phyloP scores from a whole-genome alignment of 225 moss, liverwort and hornwort species.

The Rhytidiadelphus loreus region DNA sequence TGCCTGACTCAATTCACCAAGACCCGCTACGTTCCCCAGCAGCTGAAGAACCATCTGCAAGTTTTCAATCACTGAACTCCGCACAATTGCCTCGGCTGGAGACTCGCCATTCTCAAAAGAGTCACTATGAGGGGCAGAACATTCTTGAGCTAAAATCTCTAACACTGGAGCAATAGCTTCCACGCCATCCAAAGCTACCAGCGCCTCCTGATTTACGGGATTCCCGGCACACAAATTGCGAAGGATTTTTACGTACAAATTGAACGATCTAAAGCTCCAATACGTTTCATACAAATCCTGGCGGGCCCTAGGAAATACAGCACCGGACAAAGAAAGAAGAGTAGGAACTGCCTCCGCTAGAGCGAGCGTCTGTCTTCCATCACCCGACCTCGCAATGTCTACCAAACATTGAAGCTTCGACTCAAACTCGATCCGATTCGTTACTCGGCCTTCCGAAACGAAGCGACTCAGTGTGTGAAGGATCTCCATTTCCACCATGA shows the following conservation, averaged over 20 bases:
- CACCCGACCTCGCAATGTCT: conserved; percentile 30
- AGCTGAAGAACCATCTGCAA: conserved; percentile 67
- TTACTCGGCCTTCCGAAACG: background rate
- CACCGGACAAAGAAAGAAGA: conserved; percentile 20
- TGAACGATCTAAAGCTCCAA: conserved; percentile 4
- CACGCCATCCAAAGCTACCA: conserved; percentile 30
- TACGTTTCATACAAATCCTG: background rate
- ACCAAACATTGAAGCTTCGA: conserved; percentile 26
- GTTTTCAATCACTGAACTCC: conserved; percentile 1
- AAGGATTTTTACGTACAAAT: conserved; percentile 40
- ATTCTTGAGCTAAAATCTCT: conserved; percentile 5
- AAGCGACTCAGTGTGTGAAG: background rate
- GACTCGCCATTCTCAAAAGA: background rate
- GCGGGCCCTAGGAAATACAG: background rate
- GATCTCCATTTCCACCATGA: background rate
- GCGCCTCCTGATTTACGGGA: conserved; percentile 45
- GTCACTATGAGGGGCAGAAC: background rate
- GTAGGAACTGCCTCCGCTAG: conserved; percentile 15
- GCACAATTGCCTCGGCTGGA: background rate
- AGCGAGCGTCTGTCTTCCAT: conserved; percentile 58
- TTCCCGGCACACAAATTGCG: conserved; percentile 88
- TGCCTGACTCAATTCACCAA: conserved; percentile 48
- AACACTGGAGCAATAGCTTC: conserved; percentile 11
- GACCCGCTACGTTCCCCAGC: conserved; percentile 59
- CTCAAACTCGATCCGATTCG: conserved; percentile 12